Base-by-base conservation (phyloP, 129 eudicot species). In the Chrysanthemum seticuspe region DNA sequence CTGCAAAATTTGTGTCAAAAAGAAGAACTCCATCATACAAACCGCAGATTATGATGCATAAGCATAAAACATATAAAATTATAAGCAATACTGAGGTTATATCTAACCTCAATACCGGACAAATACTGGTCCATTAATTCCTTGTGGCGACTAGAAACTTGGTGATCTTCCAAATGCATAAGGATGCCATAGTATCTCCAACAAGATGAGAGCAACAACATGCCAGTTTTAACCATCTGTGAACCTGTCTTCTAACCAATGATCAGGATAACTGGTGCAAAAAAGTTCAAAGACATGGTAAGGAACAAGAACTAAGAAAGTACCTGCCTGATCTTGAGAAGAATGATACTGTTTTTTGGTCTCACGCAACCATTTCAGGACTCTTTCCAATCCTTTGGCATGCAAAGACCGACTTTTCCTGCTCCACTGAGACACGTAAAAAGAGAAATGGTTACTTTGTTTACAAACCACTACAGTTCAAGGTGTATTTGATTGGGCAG, bases 121-220 rank as follows among this genome's bases (percentile, higher is more conserved):
- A 92, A 65, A 66, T 82, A 92, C 56, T 92, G 96, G 12, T 89
- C 87, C 78, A 89, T 55, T 10, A 87, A 81, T 67, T 89, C 95
- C 67, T 76, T 81, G 67, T 82, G 76, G 53, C 76, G 79, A 67
- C 77, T 83, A 76, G 87, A 74, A 78, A 74, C 50, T 51, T 69
- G 79, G 75, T 63, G 72, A 72, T 92, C 83, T 82, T 85, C 96
- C 83, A 92, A 79, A 78, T 78, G 88, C 62, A 86, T 63, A 27
- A 92, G 90, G 71, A 92, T 74, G 50, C 98, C 86, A 68, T 88
- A 92, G 80, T 92, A 91, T 80, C 87, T 92, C 98, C 98, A 92
- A 82, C 98, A 92, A 59, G 98, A 92, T 59, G 96, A 83, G 75
- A 92, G 82, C 68, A 92, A 87, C 82, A 80, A 82, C n/a, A 82